Percentiles rank a stretch among this genome's conserved stretches.
Conservation (phyloP, 495 filamentous ascomycete species). For the Cercophora sp. region DNA sequence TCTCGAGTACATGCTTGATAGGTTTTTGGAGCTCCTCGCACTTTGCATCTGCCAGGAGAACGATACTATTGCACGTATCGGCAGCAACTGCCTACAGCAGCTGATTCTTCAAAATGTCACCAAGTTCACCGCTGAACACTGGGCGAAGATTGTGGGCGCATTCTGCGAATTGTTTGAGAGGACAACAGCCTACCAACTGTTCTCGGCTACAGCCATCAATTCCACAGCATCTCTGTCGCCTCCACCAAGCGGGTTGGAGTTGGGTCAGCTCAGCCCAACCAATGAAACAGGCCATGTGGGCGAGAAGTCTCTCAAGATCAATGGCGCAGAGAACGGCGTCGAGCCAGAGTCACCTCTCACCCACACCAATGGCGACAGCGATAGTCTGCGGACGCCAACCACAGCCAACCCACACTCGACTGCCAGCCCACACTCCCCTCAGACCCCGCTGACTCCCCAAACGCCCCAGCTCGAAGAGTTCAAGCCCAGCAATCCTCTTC, state of each 20-base stretch:
- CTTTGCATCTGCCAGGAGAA: conserved; percentile 99
- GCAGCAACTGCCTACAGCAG: conserved; percentile 95
- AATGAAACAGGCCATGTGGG: conserved; percentile 37
- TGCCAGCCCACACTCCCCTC: conserved; percentile 17
- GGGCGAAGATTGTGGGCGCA: conserved; percentile 87
- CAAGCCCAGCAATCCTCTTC: conserved; percentile 64
- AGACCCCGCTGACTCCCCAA: conserved; percentile 20
- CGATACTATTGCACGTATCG: conserved; percentile 95
- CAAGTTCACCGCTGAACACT: conserved; percentile 83
- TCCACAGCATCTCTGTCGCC: conserved; percentile 42
- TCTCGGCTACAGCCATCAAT: conserved; percentile 72
- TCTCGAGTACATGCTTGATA: conserved; percentile 92
- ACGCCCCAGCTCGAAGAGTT: conserved; percentile 77
- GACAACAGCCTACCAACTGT: conserved; percentile 91
- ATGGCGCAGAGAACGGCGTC: conserved; percentile 45
- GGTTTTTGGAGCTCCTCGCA: conserved; percentile 87
- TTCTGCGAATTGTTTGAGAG: conserved; percentile 94
- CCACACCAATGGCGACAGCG: conserved; percentile 29
- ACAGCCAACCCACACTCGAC: not conserved
- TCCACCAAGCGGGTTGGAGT: conserved; percentile 41
- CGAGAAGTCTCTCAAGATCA: conserved; percentile 59
- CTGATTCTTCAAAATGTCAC: conserved; percentile 92
- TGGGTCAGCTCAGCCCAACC: conserved; percentile 40
- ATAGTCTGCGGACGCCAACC: conserved; percentile 11
- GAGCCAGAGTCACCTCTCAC: conserved; percentile 23